Evolutionary conservation across 257 asterid genomes (phyloP).

Genomic region (Craterostigma plantagineum): DNA sequence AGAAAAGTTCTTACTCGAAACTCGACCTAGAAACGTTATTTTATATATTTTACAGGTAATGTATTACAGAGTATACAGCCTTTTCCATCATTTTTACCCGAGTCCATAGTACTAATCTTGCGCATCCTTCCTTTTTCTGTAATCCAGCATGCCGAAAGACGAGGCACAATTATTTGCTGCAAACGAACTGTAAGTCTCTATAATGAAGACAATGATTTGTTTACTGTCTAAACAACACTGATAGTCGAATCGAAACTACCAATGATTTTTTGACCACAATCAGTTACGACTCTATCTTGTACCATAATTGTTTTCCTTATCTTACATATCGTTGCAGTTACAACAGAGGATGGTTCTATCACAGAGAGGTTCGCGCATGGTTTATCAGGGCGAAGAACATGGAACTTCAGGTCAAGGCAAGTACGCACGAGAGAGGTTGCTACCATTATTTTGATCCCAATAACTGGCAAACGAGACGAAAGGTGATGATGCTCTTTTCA

Average conservation of each 20-base stretch:
- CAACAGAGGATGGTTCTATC: constrained; percentile 90
- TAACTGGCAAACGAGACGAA: constrained; percentile 93
- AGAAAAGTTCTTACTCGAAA: constrained; percentile 81
- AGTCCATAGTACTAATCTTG: constrained; percentile 10
- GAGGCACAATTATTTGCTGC: constrained; percentile 91
- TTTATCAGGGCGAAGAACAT: constrained; percentile 47
- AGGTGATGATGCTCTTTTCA: constrained; percentile 35
- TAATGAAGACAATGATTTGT: background rate
- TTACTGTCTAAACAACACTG: background rate
- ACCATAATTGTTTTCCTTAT: background rate
- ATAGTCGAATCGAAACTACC: background rate
- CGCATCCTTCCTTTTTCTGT: constrained; percentile 10
- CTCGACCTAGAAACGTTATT: constrained; percentile 77
- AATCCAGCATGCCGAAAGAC: constrained; percentile 95
- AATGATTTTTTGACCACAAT: background rate
- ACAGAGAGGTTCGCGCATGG: constrained; percentile 61
- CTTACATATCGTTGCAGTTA: constrained; percentile 30
- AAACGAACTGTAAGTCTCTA: constrained; percentile 62
- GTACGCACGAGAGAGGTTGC: constrained; percentile 69
- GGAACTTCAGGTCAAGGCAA: constrained; percentile 81
- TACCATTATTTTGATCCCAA: constrained; percentile 87
- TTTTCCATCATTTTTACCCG: too few relatives aligned
- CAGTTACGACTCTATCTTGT: too few relatives aligned
- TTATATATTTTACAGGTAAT: constrained; percentile 73
- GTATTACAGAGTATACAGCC: constrained; percentile 5